Base-by-base conservation (phyloP, 2,329 filamentous ascomycete genomes). In the Colletotrichum caudatum region DNA sequence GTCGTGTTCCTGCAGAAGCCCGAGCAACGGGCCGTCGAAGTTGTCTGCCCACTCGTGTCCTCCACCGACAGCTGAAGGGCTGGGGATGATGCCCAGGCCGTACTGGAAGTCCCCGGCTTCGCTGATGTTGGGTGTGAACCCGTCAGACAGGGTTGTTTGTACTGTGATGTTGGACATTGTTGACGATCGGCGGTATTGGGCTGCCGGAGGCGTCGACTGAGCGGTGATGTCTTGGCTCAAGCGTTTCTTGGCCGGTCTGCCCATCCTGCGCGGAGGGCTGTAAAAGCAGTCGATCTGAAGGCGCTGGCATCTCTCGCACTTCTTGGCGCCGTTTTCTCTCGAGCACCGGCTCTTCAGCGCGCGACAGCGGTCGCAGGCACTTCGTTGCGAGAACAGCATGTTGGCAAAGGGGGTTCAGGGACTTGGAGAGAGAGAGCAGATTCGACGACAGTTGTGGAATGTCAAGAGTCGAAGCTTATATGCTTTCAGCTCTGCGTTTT, bases 331-430 rank as follows among this genome's bases (percentile, higher is more conserved):
- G 39, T 60, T 23, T 23, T 64, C 69, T 56, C 69, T 54, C 5
- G 69, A 72, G 48, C 69, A 72, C 5, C 69, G 59, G 66, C 69
- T 72, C 54, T 72, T 72, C 9, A 72, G 66, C 29, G 69, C 69
- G n/a, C 69, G 69, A 60, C 69, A 72, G 56, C 69, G 69, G 39
- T 72, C 69, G 59, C 69, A 72, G n/a, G 69, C 69, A 51, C 69
- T 72, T 69, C 69, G 64, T 51, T 72, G 69, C 35, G 69, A 72
- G 69, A 72, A 72, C 33, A 72, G 9, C 69, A 72, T 72, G 69
- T 44, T 64, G 23, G 53, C 29, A 33, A 48, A 26, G 33, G 16
- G 48, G 16, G 48, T 48, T 48, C 50, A 59, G 23, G 37, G 41
- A 60, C 44, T 29, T 68, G 68, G 41, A 29, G 26, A 29, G 29